Base-by-base conservation (phyloP, 345 rosid genomes). In the Camelina laxa region DNA sequence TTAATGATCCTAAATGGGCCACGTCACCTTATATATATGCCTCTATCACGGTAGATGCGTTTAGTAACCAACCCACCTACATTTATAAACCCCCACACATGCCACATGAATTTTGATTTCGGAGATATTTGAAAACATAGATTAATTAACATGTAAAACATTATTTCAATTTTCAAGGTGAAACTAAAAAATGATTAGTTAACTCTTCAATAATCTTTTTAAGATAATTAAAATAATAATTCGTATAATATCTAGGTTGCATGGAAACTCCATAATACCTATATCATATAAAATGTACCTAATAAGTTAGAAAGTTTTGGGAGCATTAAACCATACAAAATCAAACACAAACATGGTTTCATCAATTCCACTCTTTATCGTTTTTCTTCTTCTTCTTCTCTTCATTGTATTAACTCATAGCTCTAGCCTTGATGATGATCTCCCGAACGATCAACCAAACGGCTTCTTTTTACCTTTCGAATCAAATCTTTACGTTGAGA, bases 381-480 rank as follows among this genome's bases (percentile, higher is more conserved):
- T 70, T 11, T 17, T 57, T 6, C 20, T 69, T 10, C 41, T 76
- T 41, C 38, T 75, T 42, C 50, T 69, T 14, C 22, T 63, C 12
- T 39, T 58, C 33, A 57, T 21, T 4, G 1, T 41, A 6, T 20
- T 9, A 3, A 57, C 56, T 57, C 72, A 65, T 48, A 57, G 12
- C 48, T 65, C 56, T 20, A 58, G 39, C 62, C 49, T 65, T 71
- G 21, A 63, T 12, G 71, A 74, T 55, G 71, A 62, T 21, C 41
- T 9, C 27, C 22, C 57, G 0, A 71, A 10, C 9, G 67, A 57
- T 5, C 72, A 65, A 64, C 74, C 70, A 50, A 78, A 66, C 20
- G 78, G 78, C 10, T 78, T 78, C 66, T 78, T 51, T 42, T 42
- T 78, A 66, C 81, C 81, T 11, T 66, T 78, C 16, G 78, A 67